phyloP scores from a whole-genome alignment of 192 early-diverging fungal species.

The Oehlia diaphana region DNA sequence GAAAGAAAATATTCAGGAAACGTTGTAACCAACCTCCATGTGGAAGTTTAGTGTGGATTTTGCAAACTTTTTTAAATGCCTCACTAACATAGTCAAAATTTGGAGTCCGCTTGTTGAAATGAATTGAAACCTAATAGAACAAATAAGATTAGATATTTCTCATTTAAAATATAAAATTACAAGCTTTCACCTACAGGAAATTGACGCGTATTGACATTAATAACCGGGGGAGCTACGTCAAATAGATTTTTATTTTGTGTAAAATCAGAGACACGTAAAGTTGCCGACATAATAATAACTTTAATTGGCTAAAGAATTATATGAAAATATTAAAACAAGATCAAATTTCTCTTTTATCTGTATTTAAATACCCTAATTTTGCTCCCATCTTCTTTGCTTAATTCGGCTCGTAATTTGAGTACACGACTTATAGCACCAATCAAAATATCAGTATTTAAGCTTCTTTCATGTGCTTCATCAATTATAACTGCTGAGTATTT shows the following conservation, averaged over 20 bases:
- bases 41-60: constrained; percentile 93
- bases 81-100: constrained; percentile 83
- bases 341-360: not conserved
- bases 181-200: constrained; percentile 61
- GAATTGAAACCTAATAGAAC: constrained; percentile 67
- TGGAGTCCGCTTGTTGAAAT: constrained; percentile 93
- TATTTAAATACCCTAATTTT: constrained; percentile 41
- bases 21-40: constrained; percentile 57
- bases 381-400: constrained; percentile 49
- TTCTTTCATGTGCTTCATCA: constrained; percentile 99
- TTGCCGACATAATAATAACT: constrained; percentile 99
- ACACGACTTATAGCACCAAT: constrained; percentile 96
- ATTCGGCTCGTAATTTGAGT: constrained; percentile 70
- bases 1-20: not conserved
- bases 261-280: constrained; percentile 96
- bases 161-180: not conserved
- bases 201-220: constrained; percentile 91
- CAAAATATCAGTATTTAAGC: constrained; percentile 95
- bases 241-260: constrained; percentile 83
- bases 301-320: constrained; percentile 63
- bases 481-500: constrained; percentile 96
- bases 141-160: not conserved
- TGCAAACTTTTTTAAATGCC: constrained; percentile 87
- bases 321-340: not conserved
- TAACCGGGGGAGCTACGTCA: constrained; percentile 70